Evolutionary conservation across 257 asterid genomes (phyloP).

Genomic region (Perilla frutescens): DNA sequence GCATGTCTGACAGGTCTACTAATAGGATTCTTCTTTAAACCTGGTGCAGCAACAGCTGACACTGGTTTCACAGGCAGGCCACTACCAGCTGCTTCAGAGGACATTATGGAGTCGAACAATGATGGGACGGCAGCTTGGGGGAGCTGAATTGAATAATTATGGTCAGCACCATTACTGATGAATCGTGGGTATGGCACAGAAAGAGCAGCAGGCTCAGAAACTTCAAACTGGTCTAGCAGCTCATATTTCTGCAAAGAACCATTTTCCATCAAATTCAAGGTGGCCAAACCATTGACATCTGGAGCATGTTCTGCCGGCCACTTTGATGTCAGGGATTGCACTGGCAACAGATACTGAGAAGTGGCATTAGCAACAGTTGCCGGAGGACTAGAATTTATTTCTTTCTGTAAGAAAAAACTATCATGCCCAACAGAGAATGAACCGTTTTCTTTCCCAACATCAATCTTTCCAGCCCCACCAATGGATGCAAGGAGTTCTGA

Average conservation of each 20-base stretch:
- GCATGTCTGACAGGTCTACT: conserved; percentile 75
- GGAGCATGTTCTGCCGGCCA: conserved; percentile 54
- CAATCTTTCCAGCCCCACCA: conserved; percentile 38
- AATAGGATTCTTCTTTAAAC: conserved; percentile 74
- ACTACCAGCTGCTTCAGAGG: conserved; percentile 47
- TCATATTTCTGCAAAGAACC: conserved; percentile 46
- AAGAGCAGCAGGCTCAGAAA: conserved; percentile 53
- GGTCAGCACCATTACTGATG: conserved; percentile 34
- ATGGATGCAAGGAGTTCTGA: conserved; percentile 38
- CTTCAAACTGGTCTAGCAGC: conserved; percentile 49
- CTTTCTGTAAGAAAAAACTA: conserved; percentile 47
- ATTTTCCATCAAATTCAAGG: conserved; percentile 61
- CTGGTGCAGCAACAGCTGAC: conserved; percentile 52
- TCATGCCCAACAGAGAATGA: conserved; percentile 52
- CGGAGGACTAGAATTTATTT: conserved; percentile 43
- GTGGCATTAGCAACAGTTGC: conserved; percentile 36
- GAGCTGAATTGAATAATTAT: conserved; percentile 40
- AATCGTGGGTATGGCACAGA: conserved; percentile 58
- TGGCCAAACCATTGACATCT: conserved; percentile 52
- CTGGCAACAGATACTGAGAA: conserved; percentile 52
- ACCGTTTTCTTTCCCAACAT: conserved; percentile 43
- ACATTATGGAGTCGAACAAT: conserved; percentile 53
- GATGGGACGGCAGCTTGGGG: conserved; percentile 53
- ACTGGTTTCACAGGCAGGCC: conserved; percentile 46
- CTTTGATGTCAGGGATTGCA: conserved; percentile 46